Evolutionary conservation across 805 yeast species (phyloP).

Genomic region (Hanseniaspora singularis): DNA sequence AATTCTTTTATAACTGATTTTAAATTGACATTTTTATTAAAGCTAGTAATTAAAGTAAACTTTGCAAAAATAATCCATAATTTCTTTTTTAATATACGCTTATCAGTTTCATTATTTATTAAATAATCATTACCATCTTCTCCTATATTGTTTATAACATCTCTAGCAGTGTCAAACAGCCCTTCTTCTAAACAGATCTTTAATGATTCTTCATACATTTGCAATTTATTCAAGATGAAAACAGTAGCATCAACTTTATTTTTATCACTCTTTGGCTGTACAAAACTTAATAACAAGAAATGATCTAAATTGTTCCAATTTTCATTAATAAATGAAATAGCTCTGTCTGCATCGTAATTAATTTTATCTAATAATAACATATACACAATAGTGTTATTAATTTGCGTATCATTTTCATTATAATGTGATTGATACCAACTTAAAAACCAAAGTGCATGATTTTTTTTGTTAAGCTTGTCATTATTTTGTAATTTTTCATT

Average conservation of each 20-base stretch:
- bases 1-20: slow-evolving; percentile 30
- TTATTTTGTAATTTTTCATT: slow-evolving; percentile 21
- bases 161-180: slow-evolving; percentile 45
- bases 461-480: not conserved
- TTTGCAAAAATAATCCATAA: slow-evolving; percentile 57
- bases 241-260: slow-evolving; percentile 55
- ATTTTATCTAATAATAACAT: slow-evolving; percentile 39
- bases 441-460: slow-evolving; percentile 10
- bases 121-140: slow-evolving; percentile 1
- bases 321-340: slow-evolving; percentile 40
- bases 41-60: slow-evolving; percentile 22
- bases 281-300: slow-evolving; percentile 63
- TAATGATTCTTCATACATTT: slow-evolving; percentile 70
- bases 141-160: slow-evolving; percentile 32
- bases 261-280: slow-evolving; percentile 36
- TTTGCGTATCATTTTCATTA: slow-evolving; percentile 33
- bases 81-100: slow-evolving; percentile 45
- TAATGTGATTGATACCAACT: slow-evolving; percentile 8
- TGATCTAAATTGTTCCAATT: slow-evolving; percentile 38
- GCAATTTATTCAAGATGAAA: slow-evolving; percentile 54
- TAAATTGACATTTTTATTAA: slow-evolving; percentile 18
- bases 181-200: slow-evolving; percentile 54
- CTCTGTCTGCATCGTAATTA: slow-evolving; percentile 34
- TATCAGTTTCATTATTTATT: slow-evolving; percentile 33
- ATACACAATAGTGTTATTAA: slow-evolving; percentile 62